Evolutionary conservation across 2,329 filamentous ascomycete genomes (phyloP).

Genomic region (Emmonsia crescens): DNA sequence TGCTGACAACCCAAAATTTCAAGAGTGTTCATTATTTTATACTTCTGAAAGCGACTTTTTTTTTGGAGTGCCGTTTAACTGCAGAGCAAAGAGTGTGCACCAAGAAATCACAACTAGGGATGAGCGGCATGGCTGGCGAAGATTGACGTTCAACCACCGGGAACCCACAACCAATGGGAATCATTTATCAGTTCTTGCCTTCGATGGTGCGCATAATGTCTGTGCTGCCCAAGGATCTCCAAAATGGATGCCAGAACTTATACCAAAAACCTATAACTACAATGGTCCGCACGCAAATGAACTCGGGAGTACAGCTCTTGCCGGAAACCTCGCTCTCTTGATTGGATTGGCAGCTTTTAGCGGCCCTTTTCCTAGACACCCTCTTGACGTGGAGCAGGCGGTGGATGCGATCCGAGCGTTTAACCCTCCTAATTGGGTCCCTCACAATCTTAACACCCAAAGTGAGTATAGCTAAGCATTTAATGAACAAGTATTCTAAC

Average conservation of each 20-base stretch:
- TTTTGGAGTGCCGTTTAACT: constrained; percentile 12
- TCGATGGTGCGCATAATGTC: constrained; percentile 6
- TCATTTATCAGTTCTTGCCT: constrained; percentile 11
- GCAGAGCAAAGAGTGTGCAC: constrained; percentile 6
- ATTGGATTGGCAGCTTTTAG: constrained; percentile 18
- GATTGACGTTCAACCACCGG: constrained; percentile 9
- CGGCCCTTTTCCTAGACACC: not conserved
- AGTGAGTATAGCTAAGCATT: constrained; percentile 9
- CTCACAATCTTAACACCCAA: constrained; percentile 4
- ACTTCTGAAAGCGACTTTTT: constrained; percentile 10
- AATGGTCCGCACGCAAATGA: not conserved
- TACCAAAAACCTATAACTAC: constrained; percentile 13
- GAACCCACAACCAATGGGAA: not conserved
- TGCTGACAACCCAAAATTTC: not conserved
- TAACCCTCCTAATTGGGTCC: constrained; percentile 12
- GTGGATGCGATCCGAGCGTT: constrained; percentile 9
- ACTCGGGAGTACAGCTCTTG: constrained; percentile 4
- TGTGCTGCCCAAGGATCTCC: constrained; percentile 13
- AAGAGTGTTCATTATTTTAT: constrained; percentile 12
- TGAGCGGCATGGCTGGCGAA: constrained; percentile 9
- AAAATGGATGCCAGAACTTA: constrained; percentile 16
- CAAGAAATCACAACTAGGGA: not conserved
- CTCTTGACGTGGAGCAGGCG: not conserved
- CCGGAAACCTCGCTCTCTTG: constrained; percentile 15
- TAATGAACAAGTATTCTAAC: not conserved